These are phyloP conservation scores for Botrytis medusae DNA, from an alignment of 2,329 filamentous ascomycete species.

Conservation along the genomic window DNA sequence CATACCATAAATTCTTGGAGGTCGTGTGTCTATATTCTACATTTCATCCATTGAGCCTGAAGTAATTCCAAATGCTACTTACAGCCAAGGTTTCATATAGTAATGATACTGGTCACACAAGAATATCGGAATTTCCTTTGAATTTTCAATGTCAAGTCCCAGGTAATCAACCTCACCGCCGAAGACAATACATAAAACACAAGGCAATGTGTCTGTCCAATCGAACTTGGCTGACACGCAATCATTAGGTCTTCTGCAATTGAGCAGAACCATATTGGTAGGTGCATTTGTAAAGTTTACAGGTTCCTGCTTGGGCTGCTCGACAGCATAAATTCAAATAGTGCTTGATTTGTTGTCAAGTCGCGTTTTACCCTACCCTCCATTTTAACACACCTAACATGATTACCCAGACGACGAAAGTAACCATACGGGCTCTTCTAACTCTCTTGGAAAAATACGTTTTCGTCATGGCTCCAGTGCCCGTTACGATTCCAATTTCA, in stretches of 20 bases:
- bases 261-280: conserved; percentile 19
- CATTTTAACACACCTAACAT: neutral
- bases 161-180: conserved; percentile 14
- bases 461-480: conserved; percentile 42
- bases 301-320: neutral
- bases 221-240: neutral
- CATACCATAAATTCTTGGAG: neutral
- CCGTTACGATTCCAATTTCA: conserved; percentile 39
- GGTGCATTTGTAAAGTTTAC: conserved; percentile 1
- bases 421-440: neutral
- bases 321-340: neutral
- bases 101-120: conserved; percentile 16
- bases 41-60: neutral
- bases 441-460: conserved; percentile 24
- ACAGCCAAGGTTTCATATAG: conserved; percentile 3
- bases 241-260: conserved; percentile 12
- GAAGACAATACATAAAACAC: neutral
- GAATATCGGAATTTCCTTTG: neutral
- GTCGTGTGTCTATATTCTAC: neutral
- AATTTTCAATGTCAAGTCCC: conserved; percentile 18
- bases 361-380: neutral
- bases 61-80: conserved; percentile 5
- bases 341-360: neutral
- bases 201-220: neutral
- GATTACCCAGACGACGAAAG: conserved; percentile 7